Base-by-base conservation (phyloP, 441 rosid species). In the Gossypium trilobum region DNA sequence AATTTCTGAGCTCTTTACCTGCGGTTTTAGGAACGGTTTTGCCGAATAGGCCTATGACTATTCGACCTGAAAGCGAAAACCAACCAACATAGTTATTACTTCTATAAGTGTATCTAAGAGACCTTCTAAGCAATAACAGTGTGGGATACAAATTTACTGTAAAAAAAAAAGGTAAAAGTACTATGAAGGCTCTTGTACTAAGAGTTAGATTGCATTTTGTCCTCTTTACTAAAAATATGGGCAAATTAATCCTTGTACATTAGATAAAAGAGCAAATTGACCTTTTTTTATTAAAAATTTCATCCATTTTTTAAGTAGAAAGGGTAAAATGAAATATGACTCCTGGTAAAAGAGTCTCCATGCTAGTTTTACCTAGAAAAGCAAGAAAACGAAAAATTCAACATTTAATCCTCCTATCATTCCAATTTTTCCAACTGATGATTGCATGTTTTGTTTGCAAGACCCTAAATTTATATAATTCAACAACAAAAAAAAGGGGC, bases 41-140 rank as follows among this genome's bases (percentile, higher is more conserved):
- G 70, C 96, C 98, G 36, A 87, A 93, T 19, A 93, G 90, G 29
- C 97, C 96, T 31, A 91, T 87, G 78, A 87, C 81, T 57, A 93
- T 76, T 11, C 91, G 91, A 64, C 97, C 96, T 91, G 86, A 71
- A 82, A 74, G 72, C 17, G 61, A 51, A 14, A 71, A 25, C 8
- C 46, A 16, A 29, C 5, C 5, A 58, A 64, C 17, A 31, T 50
- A 55, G 9, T 17, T 16, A 17, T 56, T 46, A 67, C 36, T 17
- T 46, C 46, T 39, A 27, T 44, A 59, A 3, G 42, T 56, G 16
- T 9, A 58, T 20, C 46, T 10, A 60, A 16, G 4, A 17, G 48
- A 31, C 31, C 19, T 69, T 17, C 17, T 4, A 68, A 33, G 31
- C 16, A 75, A 70, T 63, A 33, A 42, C n/a, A 27, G 22, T 27